phyloP scores from a whole-genome alignment of 768 basidiomycete genomes.

The Kwoniella bestiolae region DNA sequence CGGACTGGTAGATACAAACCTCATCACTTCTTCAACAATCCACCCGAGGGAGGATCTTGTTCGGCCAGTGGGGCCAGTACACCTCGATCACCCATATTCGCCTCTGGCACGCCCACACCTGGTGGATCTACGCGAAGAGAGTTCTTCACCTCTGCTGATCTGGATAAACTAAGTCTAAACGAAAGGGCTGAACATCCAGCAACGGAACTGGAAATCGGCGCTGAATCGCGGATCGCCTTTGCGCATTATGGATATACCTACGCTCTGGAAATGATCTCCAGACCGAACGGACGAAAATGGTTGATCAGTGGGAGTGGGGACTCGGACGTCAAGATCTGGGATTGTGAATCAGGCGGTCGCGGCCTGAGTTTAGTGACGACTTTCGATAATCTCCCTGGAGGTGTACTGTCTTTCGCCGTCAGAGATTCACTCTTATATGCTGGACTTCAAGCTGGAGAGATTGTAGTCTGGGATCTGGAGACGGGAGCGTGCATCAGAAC shows the following conservation, averaged over 20 bases:
- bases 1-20: constrained; percentile 55
- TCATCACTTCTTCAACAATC: constrained; percentile 92
- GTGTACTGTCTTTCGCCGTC: constrained; percentile 77
- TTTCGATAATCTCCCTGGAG: constrained; percentile 64
- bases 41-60: constrained; percentile 69
- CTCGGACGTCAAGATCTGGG: constrained; percentile 72
- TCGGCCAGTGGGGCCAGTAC: constrained; percentile 58
- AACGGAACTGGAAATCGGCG: constrained; percentile 62
- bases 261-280: constrained; percentile 67
- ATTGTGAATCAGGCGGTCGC: constrained; percentile 37
- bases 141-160: constrained; percentile 18
- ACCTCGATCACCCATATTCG: constrained; percentile 15
- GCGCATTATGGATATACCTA: constrained; percentile 96
- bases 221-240: constrained; percentile 75
- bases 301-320: constrained; percentile 90
- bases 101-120: constrained; percentile 1
- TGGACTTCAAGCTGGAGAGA: constrained; percentile 91
- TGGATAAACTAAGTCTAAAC: constrained; percentile 16
- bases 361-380: constrained; percentile 38
- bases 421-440: constrained; percentile 83
- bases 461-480: constrained; percentile 87
- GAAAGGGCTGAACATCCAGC: constrained; percentile 22
- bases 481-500: constrained; percentile 84
- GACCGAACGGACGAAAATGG: constrained; percentile 57
- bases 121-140: constrained; percentile 10